Evolutionary conservation across 1,139 yeast species (phyloP).

Genomic region (Lizanozyma gosingica): DNA sequence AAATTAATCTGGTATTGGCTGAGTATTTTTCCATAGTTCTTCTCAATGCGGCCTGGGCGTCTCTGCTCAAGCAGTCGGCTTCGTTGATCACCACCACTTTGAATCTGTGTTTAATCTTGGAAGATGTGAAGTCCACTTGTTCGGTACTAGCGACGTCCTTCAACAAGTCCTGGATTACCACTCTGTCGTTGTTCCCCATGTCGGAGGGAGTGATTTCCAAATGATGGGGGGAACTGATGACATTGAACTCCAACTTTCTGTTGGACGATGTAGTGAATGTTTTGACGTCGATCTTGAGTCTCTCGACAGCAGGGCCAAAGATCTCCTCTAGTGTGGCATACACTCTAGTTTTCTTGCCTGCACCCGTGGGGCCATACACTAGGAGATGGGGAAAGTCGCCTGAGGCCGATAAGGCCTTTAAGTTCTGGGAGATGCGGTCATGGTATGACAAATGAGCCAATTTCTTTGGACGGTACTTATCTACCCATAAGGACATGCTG

Average conservation of each 20-base stretch:
- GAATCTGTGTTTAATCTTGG: conserved; percentile 54
- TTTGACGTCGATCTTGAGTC: conserved; percentile 81
- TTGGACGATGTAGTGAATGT: conserved; percentile 64
- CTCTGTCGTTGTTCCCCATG: conserved; percentile 90
- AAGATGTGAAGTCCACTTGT: conserved; percentile 60
- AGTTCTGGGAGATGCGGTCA: conserved; percentile 49
- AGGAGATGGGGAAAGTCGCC: conserved; percentile 92
- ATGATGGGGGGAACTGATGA: conserved; percentile 84
- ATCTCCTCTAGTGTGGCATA: conserved; percentile 71
- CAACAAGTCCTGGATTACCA: conserved; percentile 86
- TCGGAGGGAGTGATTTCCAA: conserved; percentile 95
- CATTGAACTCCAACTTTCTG: conserved; percentile 81
- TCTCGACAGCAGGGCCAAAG: conserved; percentile 76
- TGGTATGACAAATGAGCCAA: conserved; percentile 63
- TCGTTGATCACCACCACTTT: conserved; percentile 91
- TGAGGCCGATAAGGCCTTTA: conserved; percentile 56
- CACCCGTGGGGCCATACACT: conserved; percentile 92
- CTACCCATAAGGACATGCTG: conserved; percentile 91
- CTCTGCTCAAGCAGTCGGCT: conserved; percentile 86
- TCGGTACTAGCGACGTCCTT: conserved; percentile 95
- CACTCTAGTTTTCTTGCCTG: conserved; percentile 93
- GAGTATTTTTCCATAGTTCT: conserved; percentile 98
- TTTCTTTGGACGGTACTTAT: conserved; percentile 75
- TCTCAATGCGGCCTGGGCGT: conserved; percentile 96
- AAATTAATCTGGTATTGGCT: conserved; percentile 69